These are phyloP conservation scores for Ustilaginoidea virens DNA, from an alignment of 2,329 filamentous ascomycete genomes.

Conservation along the genomic window DNA sequence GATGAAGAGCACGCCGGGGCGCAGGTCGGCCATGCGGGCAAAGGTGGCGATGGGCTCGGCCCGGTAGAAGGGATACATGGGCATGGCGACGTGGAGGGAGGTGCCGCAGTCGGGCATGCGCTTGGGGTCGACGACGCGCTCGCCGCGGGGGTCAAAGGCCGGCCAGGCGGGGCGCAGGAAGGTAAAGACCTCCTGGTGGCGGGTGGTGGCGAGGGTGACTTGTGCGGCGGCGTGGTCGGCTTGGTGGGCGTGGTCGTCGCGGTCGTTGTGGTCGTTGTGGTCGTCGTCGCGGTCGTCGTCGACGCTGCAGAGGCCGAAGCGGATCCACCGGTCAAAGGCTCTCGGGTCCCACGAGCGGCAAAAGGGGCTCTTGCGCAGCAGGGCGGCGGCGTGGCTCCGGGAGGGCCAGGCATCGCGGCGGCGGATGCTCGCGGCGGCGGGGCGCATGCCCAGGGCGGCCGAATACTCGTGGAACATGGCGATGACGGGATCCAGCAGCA, in stretches of 20 bases:
- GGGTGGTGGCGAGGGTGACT: constrained; percentile 66
- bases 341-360: constrained; percentile 72
- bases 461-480: constrained; percentile 26
- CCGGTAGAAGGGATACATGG: constrained; percentile 46
- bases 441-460: constrained; percentile 18
- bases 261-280: constrained; percentile 35
- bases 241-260: constrained; percentile 22
- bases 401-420: constrained; percentile 77
- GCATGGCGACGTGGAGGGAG: constrained; percentile 17
- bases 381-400: constrained; percentile 46
- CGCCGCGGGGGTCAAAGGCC: constrained; percentile 22
- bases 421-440: constrained; percentile 46
- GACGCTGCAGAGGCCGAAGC: constrained; percentile 58
- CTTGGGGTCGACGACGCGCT: constrained; percentile 22
- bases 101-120: constrained; percentile 30
- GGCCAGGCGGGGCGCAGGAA: constrained; percentile 49
- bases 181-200: constrained; percentile 67
- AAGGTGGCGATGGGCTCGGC: constrained; percentile 45
- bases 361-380: constrained; percentile 51
- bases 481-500: constrained; percentile 79
- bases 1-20: constrained; percentile 53
- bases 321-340: constrained; percentile 48
- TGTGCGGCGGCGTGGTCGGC: no score
- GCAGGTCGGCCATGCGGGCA: constrained; percentile 39
- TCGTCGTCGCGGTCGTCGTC: constrained; percentile 18